Evolutionary conservation across 2,329 filamentous ascomycete species (phyloP).

Genomic region (Sordariomycetes sp.): DNA sequence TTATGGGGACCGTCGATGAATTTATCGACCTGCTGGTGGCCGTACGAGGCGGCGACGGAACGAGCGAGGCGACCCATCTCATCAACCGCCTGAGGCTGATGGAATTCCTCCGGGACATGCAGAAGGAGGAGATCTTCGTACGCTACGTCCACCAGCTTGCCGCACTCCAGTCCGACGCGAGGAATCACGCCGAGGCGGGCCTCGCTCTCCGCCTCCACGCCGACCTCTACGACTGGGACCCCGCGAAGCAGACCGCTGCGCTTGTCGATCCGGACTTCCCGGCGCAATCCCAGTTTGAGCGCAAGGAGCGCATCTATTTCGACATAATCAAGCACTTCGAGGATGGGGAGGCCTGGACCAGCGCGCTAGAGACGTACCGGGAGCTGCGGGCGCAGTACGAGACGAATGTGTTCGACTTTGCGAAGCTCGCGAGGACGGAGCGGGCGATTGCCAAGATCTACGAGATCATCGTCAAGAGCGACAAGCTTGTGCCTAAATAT

Average conservation of each 20-base stretch:
- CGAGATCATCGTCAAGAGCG: conserved; percentile 75
- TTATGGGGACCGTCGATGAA: conserved; percentile 80
- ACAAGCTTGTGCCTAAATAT: conserved; percentile 70
- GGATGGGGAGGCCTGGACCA: conserved; percentile 87
- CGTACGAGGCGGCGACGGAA: conserved; percentile 67
- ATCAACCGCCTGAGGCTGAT: conserved; percentile 85
- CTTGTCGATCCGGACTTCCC: conserved; percentile 68
- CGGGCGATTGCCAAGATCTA: conserved; percentile 88
- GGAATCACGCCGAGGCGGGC: conserved; percentile 79
- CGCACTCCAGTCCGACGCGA: conserved; percentile 60
- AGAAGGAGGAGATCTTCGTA: conserved; percentile 93
- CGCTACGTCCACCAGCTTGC: conserved; percentile 91
- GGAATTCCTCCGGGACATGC: conserved; percentile 94
- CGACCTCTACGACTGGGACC: conserved; percentile 87
- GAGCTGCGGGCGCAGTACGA: conserved; percentile 91
- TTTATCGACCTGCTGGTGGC: conserved; percentile 84
- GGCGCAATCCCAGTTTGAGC: conserved; percentile 77
- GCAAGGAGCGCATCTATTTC: conserved; percentile 87
- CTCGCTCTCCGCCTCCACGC: conserved; percentile 83
- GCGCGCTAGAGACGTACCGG: conserved; percentile 76
- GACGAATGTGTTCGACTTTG: conserved; percentile 78
- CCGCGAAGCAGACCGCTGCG: conserved; percentile 52
- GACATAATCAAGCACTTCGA: conserved; percentile 93
- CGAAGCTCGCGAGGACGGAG: conserved; percentile 81
- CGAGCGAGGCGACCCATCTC: conserved; percentile 67